phyloP scores from a whole-genome alignment of 1,284 basidiomycete genomes.

The Athelia psychrophila region DNA sequence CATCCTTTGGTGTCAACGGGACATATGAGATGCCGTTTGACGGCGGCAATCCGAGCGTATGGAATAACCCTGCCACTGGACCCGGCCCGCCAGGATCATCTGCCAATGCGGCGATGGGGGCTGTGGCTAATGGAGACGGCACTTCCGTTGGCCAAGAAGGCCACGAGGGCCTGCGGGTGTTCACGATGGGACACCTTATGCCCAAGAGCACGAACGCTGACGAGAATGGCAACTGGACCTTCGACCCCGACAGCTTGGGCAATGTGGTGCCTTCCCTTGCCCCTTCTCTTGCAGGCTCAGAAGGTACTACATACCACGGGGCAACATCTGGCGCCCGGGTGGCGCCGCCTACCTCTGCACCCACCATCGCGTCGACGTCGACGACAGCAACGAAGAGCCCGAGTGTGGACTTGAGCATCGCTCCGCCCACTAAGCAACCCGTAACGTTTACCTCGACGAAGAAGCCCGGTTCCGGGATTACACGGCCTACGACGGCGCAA shows the following conservation, averaged over 20 bases:
- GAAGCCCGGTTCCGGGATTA: background rate
- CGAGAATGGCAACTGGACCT: conserved; percentile 57
- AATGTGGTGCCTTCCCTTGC: too few species aligned
- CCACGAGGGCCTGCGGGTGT: conserved; percentile 72
- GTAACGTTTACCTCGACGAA: too few species aligned
- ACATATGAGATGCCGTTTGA: background rate
- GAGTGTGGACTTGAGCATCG: background rate
- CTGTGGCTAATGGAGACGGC: background rate
- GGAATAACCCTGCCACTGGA: conserved; percentile 9
- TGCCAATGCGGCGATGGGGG: conserved; percentile 1
- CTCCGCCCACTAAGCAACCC: too few species aligned
- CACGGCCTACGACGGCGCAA: conserved; percentile 13
- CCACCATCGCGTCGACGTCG: background rate
- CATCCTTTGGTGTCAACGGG: conserved; percentile 10
- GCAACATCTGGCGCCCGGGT: background rate
- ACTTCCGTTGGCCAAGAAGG: conserved; percentile 4
- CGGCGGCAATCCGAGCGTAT: conserved; percentile 12
- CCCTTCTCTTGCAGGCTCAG: too few species aligned
- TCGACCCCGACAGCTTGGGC: conserved; percentile 26
- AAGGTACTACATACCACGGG: conserved; percentile 9
- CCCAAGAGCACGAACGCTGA: conserved; percentile 54
- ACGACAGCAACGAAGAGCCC: background rate
- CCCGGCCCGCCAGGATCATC: conserved; percentile 13
- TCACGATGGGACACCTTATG: conserved; percentile 78
- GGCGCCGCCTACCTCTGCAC: background rate